phyloP scores from a whole-genome alignment of 2,329 filamentous ascomycete genomes.

The Fusarium sp. region DNA sequence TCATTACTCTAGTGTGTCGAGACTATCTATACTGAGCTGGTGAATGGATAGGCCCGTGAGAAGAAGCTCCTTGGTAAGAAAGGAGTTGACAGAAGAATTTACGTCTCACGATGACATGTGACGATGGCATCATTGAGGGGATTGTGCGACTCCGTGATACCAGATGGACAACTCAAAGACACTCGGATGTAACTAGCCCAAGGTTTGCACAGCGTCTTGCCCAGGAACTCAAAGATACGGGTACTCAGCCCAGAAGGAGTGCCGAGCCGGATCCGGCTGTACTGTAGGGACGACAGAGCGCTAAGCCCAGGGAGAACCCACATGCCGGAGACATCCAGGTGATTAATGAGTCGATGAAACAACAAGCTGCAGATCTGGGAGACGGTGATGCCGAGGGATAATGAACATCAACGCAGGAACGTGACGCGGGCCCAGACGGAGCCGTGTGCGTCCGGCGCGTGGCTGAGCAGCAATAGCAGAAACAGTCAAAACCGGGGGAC shows the following conservation, averaged over 20 bases:
- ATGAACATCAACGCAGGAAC: slow-evolving; percentile 3
- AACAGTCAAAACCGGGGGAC: slow-evolving; percentile 9
- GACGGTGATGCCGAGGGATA: slow-evolving; percentile 37
- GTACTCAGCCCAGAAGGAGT: slow-evolving; percentile 14
- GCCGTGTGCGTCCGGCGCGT: not conserved
- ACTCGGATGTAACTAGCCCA: not conserved
- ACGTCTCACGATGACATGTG: slow-evolving; percentile 12
- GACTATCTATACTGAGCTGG: slow-evolving; percentile 3
- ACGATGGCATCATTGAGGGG: slow-evolving; percentile 12
- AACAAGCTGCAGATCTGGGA: slow-evolving; percentile 29
- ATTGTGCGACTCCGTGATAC: not conserved
- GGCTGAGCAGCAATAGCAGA: not conserved
- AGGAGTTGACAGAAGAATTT: not conserved
- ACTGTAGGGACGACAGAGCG: not conserved
- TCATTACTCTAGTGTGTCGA: slow-evolving; percentile 4
- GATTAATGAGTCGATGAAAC: slow-evolving; percentile 20
- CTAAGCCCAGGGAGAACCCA: slow-evolving; percentile 15
- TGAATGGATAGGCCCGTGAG: slow-evolving; percentile 12
- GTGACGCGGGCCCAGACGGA: slow-evolving; percentile 5
- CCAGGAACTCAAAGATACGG: not conserved
- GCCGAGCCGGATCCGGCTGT: slow-evolving; percentile 17
- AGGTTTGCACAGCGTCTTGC: not conserved
- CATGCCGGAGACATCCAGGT: slow-evolving; percentile 15
- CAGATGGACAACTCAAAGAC: not conserved
- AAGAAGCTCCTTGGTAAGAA: not conserved